Evolutionary conservation across 2,329 filamentous ascomycete genomes (phyloP).

Genomic region (Colletotrichum camelliae): DNA sequence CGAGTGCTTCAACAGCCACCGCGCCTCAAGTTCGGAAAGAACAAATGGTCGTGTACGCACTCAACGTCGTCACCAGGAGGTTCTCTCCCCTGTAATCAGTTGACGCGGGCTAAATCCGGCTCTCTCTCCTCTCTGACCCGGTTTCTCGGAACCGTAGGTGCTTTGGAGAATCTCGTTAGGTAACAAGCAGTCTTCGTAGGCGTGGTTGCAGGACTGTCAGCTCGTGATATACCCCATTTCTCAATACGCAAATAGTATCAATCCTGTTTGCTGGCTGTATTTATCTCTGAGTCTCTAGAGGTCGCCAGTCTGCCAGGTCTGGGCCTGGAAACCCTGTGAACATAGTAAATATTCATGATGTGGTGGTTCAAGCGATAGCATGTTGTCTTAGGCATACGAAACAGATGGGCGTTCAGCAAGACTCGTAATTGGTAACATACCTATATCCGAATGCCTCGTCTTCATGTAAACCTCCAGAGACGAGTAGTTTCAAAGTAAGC

Average conservation of each 20-base stretch:
- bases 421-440: background rate
- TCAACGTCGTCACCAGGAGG: background rate
- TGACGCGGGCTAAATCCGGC: background rate
- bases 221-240: background rate
- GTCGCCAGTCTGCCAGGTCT: background rate
- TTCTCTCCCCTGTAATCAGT: background rate
- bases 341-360: background rate
- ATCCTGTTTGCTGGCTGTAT: background rate
- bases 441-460: background rate
- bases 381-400: background rate
- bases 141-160: background rate
- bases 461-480: background rate
- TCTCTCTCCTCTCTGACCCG: background rate
- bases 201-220: background rate
- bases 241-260: background rate
- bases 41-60: too few relatives aligned
- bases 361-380: background rate
- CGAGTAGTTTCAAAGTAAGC: background rate
- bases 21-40: background rate
- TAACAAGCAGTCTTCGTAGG: background rate
- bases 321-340: background rate
- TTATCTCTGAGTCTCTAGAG: background rate
- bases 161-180: background rate
- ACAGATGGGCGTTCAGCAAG: background rate
- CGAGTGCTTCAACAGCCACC: background rate